Percentiles rank a stretch among this genome's conserved stretches.
phyloP scores from a whole-genome alignment of 495 filamentous ascomycete species.

The Penicillium coffeae region DNA sequence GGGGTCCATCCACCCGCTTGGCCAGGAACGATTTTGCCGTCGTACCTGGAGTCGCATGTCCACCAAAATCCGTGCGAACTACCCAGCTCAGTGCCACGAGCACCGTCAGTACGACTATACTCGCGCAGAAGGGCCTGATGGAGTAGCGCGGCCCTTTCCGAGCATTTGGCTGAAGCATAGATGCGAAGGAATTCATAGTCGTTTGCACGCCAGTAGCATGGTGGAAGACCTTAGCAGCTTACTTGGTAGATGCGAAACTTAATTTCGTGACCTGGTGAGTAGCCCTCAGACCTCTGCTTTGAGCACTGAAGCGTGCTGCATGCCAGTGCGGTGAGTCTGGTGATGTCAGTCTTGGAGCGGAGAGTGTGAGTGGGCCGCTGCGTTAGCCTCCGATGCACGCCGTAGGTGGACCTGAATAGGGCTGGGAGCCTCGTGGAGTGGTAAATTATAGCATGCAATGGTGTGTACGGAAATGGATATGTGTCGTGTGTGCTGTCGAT shows the following conservation, averaged over 20 bases:
- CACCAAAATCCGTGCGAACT: conserved; percentile 8
- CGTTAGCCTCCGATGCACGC: conserved; percentile 4
- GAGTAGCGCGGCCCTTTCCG: conserved; percentile 33
- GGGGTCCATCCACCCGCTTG: conserved; percentile 27
- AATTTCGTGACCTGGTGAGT: background rate
- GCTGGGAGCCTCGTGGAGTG: background rate
- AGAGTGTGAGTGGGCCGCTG: conserved; percentile 22
- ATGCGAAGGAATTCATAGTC: conserved; percentile 23
- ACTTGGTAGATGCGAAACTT: background rate
- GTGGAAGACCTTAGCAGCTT: conserved; percentile 9
- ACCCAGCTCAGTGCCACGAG: conserved; percentile 27
- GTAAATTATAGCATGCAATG: background rate
- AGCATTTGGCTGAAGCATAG: conserved; percentile 21
- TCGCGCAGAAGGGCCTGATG: conserved; percentile 34
- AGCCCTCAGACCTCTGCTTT: background rate
- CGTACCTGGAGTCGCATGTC: conserved; percentile 3
- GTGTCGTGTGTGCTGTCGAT: too few species aligned
- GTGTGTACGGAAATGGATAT: too few species aligned
- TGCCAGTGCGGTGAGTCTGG: conserved; percentile 19
- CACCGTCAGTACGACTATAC: conserved; percentile 27
- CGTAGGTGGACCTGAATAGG: background rate
- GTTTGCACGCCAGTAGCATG: conserved; percentile 24
- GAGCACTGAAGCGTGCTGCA: too few species aligned
- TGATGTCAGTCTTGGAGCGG: conserved; percentile 24
- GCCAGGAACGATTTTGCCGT: conserved; percentile 11